Evolutionary conservation across 257 asterid species (phyloP), one percentile per base, ranked within the genome.

Genomic region (Solanum arcanum): DNA sequence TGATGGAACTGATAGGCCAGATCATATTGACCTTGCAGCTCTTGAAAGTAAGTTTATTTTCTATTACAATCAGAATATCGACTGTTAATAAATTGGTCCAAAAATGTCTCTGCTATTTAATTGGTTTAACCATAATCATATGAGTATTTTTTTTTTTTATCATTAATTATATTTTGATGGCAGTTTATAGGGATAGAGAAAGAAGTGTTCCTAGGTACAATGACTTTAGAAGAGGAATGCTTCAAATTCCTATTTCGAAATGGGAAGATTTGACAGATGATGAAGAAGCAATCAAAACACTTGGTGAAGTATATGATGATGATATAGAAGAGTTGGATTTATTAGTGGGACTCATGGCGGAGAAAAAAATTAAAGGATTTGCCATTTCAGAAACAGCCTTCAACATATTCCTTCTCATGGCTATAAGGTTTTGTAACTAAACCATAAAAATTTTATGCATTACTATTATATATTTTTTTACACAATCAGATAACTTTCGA

Each of bases 301-400:
- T 93, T 3, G 37, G 86, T 21, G 88, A 93, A 21, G 95, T 93
- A 69, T 94, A 93, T 72, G 90, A 86, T 3, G 90, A 92, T 27
- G 92, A 93, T 27, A 90, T 94, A 5, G 96, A 94, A 18, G 92
- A 92, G 85, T 76, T 93, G 7, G 98, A 94, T 83, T 74, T 92
- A 2, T 23, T 90, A n/a, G 95, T 94, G 0, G 98, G 98, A 11
- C 89, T 93, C 76, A 83, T 92, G 89, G 98, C 95, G 0, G 96
- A 94, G 60, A 94, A 90, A 62, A 94, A 94, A 86, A 93, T 93
- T 42, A 81, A 87, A 7, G 98, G 98, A 9, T 94, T 94, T 31
- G 98, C 95, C 25, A 92, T 94, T 16, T 91, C 94, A 47, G 96
- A 93, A 88, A 93, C 98, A 0, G 95, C 96, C 7, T 93, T 94